Evolutionary conservation across 2,329 filamentous ascomycete genomes (phyloP), one percentile per base, ranked within the genome.

Genomic region (Immersiporthe knoxdaviesiana): DNA sequence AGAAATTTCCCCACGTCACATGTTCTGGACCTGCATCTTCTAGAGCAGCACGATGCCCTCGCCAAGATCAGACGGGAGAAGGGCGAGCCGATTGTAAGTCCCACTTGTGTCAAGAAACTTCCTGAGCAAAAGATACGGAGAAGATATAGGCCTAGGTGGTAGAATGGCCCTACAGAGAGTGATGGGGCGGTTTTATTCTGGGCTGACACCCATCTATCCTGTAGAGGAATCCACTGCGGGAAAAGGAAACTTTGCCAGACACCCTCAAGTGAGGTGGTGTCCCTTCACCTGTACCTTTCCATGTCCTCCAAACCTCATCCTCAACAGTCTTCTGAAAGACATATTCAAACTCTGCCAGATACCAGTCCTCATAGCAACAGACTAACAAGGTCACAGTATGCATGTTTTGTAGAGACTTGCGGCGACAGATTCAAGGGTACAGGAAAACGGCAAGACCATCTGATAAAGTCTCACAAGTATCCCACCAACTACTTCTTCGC

Each of bases 381-480:
- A 72, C 71, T 50, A 54, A 52, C 65, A 59, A 3, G 44, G 35
- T 18, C 21, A 30, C 70, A 96, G 89, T 97, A 91, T 79, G 90
- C 88, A 6, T 99, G 96, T 81, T 97, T 98, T 75, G 90, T 97
- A 8, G 92, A 97, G 76, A 90, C 86, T 63, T 99, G 96, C 79
- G 92, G 96, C 70, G 88, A 92, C 73, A 90, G 93, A 77, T 97
- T 94, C 81, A 89, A 88, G 67, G 94, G 92, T 4, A 90, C 91
- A 39, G 90, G 92, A 75, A 98, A 97, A 80, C 88, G 96, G 59
- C 87, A 92, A 44, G 88, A 93, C 78, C 95, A 99, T 82, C 84
- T 97, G 73, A 93, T 97, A 73, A 94, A 97, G 83, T 97, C 97
- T 81, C 96, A 99, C 79, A 87, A 91, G 81, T 99, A 96, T 77